Percentiles rank a stretch among this genome's conserved stretches.
These are phyloP conservation scores for Plasmodium cynomolgi DNA, from an alignment of 169 alveolate genomes.

Conservation along the genomic window DNA sequence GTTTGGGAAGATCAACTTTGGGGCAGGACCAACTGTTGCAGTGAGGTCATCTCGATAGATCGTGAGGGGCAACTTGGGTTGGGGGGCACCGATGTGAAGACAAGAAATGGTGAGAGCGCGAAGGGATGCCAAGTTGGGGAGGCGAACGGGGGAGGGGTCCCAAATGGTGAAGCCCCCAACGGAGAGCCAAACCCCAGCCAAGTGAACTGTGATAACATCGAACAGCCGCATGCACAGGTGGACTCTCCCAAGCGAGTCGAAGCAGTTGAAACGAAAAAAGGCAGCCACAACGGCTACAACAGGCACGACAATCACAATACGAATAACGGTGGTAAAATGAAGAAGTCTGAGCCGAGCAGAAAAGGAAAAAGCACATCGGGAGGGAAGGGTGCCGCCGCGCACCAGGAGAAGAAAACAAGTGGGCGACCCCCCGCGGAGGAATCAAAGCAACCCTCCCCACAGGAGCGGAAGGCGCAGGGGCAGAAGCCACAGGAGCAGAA, in stretches of 20 bases:
- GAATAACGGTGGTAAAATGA: neutral
- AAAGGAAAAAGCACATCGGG: neutral
- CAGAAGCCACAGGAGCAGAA: no score
- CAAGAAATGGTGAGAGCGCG: neutral
- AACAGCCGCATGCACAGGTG: neutral
- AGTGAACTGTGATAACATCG: neutral
- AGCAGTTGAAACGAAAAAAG: neutral
- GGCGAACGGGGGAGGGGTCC: neutral
- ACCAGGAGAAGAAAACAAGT: neutral
- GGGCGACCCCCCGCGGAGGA: neutral
- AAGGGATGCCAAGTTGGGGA: neutral
- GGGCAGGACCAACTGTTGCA: neutral
- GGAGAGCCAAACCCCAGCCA: neutral
- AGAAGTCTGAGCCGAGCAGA: neutral
- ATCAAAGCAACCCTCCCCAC: neutral
- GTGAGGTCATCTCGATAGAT: neutral
- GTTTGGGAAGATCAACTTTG: slow-evolving; percentile 3
- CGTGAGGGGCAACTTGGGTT: neutral
- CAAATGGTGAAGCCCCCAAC: neutral
- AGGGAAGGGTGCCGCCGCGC: neutral
- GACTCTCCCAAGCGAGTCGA: neutral
- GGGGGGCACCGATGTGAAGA: neutral
- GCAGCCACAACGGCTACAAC: neutral
- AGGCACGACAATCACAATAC: neutral
- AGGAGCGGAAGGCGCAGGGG: neutral